Evolutionary conservation across 2,329 filamentous ascomycete genomes (phyloP).

Genomic region (Alternaria viburni): DNA sequence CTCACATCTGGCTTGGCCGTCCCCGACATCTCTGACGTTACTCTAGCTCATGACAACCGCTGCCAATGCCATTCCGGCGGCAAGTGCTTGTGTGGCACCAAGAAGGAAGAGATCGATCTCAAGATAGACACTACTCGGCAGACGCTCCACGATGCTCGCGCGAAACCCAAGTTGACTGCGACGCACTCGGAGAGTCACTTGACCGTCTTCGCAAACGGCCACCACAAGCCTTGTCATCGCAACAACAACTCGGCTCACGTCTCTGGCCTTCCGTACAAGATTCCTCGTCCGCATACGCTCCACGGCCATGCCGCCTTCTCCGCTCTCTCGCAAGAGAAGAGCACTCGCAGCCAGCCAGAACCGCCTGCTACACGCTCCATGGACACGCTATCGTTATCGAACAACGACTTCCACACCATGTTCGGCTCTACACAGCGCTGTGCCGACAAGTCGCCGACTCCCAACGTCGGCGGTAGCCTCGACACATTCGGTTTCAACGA

Average conservation of each 20-base stretch:
- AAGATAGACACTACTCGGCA: slow-evolving; percentile 52
- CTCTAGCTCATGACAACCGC: slow-evolving; percentile 46
- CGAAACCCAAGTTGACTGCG: slow-evolving; percentile 63
- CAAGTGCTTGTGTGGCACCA: slow-evolving; percentile 65
- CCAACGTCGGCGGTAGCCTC: slow-evolving; percentile 36
- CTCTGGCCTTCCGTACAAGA: slow-evolving; percentile 67
- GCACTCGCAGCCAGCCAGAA: slow-evolving; percentile 33
- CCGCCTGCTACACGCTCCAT: slow-evolving; percentile 36
- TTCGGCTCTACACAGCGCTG: slow-evolving; percentile 42
- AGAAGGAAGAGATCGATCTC: slow-evolving; percentile 62
- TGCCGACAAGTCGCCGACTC: slow-evolving; percentile 32
- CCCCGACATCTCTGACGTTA: slow-evolving; percentile 39
- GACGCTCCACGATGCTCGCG: slow-evolving; percentile 54
- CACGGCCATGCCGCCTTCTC: slow-evolving; percentile 43
- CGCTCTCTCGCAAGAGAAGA: slow-evolving; percentile 29
- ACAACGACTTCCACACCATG: slow-evolving; percentile 46
- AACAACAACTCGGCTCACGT: slow-evolving; percentile 70
- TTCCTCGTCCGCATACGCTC: slow-evolving; percentile 55
- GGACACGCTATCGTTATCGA: slow-evolving; percentile 46
- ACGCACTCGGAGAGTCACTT: slow-evolving; percentile 66
- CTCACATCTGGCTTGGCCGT: slow-evolving; percentile 39
- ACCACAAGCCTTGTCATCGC: slow-evolving; percentile 69
- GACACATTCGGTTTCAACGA: slow-evolving; percentile 39
- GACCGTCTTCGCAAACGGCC: slow-evolving; percentile 67
- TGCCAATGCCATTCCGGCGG: slow-evolving; percentile 65